Base-by-base conservation (phyloP, 2,329 filamentous ascomycete species). In the Ascocoryne sarcoides region DNA sequence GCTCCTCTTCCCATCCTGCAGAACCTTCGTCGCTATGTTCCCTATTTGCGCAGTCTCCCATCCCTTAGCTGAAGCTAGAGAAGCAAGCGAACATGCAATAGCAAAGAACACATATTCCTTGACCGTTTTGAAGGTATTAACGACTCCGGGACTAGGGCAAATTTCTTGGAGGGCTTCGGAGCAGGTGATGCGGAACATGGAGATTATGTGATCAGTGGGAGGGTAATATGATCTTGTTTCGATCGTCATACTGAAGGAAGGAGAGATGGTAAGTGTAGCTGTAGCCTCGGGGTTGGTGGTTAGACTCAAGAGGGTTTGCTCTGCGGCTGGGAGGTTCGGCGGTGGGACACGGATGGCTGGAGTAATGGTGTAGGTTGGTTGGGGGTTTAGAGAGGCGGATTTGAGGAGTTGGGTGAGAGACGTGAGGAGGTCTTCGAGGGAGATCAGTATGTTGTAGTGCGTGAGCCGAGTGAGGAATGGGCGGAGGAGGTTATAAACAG, bases 401-500 rank as follows among this genome's bases (percentile, higher is more conserved):
- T 28, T 37, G 4, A 60, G 47, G 10, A 49, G 44, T n/a, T 29
- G 38, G 26, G 46, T 49, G 16, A 60, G 46, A 5, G 50, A 45
- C 1, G 37, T 23, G 5, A 60, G 36, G 5, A 56, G 40, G 5
- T 36, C 39, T 16, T 51, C 43, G 2, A 59, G 28, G 5, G 47
- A 41, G 10, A 36, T 36, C 5, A 58, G 37, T 7, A 43, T 47
- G 10, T 48, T 43, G 39, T 58, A 51, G 36, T 61, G 56, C 14
- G 49, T 49, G 10, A 58, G 36, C 9, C 56, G 50, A 2, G 54
- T 54, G 19, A 61, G 60, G 5, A 82, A 59, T 2, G 77, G 75
- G 10, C 75, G 71, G 14, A 84, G 60, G 16, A 84, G 65, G n/a
- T 67, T 63, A 38, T 78, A 71, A 32, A 74, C 64, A 2, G 67